These are phyloP conservation scores for Naganishia randhawae DNA, from an alignment of 768 basidiomycete genomes.

Conservation along the genomic window DNA sequence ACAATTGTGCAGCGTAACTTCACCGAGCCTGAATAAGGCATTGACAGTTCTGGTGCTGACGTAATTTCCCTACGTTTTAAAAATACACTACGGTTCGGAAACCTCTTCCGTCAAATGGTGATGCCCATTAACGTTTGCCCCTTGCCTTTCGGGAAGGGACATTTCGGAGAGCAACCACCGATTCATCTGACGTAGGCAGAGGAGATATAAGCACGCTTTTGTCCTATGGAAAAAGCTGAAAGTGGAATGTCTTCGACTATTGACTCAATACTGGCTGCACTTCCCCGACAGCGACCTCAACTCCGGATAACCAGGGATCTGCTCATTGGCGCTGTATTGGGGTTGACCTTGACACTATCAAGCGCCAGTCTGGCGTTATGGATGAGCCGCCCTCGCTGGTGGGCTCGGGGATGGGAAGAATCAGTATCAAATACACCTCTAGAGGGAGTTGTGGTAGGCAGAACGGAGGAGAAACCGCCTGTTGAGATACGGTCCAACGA, in stretches of 20 bases:
- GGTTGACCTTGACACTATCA: slow-evolving; percentile 71
- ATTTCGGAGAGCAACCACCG: too few relatives aligned
- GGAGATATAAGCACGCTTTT: not conserved
- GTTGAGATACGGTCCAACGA: slow-evolving; percentile 59
- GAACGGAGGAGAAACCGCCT: slow-evolving; percentile 1
- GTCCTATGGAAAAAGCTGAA: not conserved
- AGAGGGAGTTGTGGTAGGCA: not conserved
- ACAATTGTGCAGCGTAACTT: too few relatives aligned
- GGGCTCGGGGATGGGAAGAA: slow-evolving; percentile 8
- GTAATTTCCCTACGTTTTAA: not conserved
- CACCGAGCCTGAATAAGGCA: too few relatives aligned
- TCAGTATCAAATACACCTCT: not conserved
- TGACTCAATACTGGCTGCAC: slow-evolving; percentile 3
- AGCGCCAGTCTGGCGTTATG: slow-evolving; percentile 62
- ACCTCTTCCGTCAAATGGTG: not conserved
- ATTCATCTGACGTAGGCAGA: not conserved
- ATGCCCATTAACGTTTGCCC: too few relatives aligned
- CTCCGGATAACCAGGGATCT: slow-evolving; percentile 42
- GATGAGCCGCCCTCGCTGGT: slow-evolving; percentile 17
- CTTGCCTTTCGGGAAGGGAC: not conserved
- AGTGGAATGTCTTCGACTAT: not conserved
- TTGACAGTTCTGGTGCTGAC: not conserved
- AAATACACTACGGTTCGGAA: not conserved
- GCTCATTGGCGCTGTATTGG: slow-evolving; percentile 61
- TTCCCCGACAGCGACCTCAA: not conserved